phyloP scores from a whole-genome alignment of 2,329 filamentous ascomycete species.

The Fusarium pseudograminearum region DNA sequence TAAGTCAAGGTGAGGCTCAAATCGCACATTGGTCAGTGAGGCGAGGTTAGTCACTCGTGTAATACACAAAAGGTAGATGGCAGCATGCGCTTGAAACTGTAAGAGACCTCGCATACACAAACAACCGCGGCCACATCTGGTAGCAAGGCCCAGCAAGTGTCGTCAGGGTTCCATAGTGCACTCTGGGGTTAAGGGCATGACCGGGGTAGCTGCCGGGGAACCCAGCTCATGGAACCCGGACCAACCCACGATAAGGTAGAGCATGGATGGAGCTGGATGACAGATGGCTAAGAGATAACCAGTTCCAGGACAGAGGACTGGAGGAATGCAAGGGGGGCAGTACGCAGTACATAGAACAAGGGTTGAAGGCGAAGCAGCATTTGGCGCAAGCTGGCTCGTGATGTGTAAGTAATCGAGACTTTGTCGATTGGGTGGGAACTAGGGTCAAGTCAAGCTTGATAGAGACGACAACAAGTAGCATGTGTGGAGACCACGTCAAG shows the following conservation, averaged over 20 bases:
- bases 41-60: constrained; percentile 42
- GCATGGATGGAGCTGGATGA: constrained; percentile 23
- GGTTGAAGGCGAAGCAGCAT: constrained; percentile 42
- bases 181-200: constrained; percentile 32
- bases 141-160: constrained; percentile 35
- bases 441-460: constrained; percentile 23
- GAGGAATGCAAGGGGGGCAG: constrained; percentile 26
- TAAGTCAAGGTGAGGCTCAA: constrained; percentile 46
- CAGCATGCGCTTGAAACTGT: constrained; percentile 41
- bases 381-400: constrained; percentile 43
- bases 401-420: constrained; percentile 35
- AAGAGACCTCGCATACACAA: constrained; percentile 23
- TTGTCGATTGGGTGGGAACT: constrained; percentile 28
- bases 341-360: constrained; percentile 12
- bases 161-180: constrained; percentile 46
- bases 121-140: constrained; percentile 22
- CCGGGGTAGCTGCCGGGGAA: constrained; percentile 35
- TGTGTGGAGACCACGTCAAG: constrained; percentile 33
- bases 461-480: constrained; percentile 13
- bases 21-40: constrained; percentile 48
- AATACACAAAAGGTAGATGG: constrained; percentile 34
- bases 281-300: constrained; percentile 24
- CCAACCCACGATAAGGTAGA: constrained; percentile 34
- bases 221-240: constrained; percentile 18
- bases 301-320: constrained; percentile 23